Evolutionary conservation across 108 stramenopile species (phyloP).

Genomic region (Pseudonitzschia multistriata): DNA sequence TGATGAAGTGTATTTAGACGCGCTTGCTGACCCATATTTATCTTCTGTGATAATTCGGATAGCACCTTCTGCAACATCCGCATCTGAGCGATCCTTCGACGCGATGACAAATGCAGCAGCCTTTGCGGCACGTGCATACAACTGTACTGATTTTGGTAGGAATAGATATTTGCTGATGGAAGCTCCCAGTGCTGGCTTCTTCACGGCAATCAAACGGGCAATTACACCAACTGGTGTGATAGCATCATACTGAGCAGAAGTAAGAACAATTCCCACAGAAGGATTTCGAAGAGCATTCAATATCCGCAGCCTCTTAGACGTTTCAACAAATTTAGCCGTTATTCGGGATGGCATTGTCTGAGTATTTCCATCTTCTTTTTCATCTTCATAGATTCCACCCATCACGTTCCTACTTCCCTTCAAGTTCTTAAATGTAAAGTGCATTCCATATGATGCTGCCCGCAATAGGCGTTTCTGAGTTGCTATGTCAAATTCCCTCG

Average conservation of each 20-base stretch:
- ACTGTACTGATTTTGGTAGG: conserved; percentile 62
- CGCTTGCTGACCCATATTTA: conserved; percentile 28
- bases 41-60: conserved; percentile 71
- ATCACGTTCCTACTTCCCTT: conserved; percentile 33
- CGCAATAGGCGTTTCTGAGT: conserved; percentile 88
- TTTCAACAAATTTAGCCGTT: conserved; percentile 65
- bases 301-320: conserved; percentile 77
- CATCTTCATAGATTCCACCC: conserved; percentile 31
- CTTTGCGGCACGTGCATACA: conserved; percentile 72
- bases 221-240: conserved; percentile 78
- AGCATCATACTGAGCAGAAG: conserved; percentile 82
- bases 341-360: conserved; percentile 46
- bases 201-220: conserved; percentile 63
- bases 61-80: conserved; percentile 68
- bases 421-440: conserved; percentile 72
- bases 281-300: conserved; percentile 82
- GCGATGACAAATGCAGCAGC: conserved; percentile 64
- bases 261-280: conserved; percentile 78
- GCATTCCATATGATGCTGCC: conserved; percentile 93
- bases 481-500: conserved; percentile 81
- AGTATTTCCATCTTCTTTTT: conserved; percentile 25
- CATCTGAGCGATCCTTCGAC: conserved; percentile 40
- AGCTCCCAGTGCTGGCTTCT: conserved; percentile 70
- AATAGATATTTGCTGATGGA: conserved; percentile 64
- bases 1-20: conserved; percentile 30